A percentile compares a stretch with the other conserved stretches of the same genome.
phyloP scores from a whole-genome alignment of 164 flowering plant genomes.

The Chimonanthus praecox region DNA sequence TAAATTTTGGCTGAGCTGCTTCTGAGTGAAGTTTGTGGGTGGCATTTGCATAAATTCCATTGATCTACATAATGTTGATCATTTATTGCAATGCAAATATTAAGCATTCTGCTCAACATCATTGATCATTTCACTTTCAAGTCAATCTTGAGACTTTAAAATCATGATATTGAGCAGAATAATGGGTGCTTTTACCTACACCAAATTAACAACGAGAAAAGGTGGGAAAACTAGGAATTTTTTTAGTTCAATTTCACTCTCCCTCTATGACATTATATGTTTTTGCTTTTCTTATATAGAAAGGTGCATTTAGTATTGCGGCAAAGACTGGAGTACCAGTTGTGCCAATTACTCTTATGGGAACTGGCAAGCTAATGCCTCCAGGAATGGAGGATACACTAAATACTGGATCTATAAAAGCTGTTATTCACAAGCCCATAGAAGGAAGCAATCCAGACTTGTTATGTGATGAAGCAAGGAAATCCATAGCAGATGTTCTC shows the following conservation, averaged over 20 bases:
- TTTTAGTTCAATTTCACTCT: neutral
- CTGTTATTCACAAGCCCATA: slow-evolving; percentile 70
- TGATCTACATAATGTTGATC: neutral
- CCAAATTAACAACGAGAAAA: neutral
- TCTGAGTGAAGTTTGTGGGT: neutral
- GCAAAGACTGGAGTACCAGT: slow-evolving; percentile 81
- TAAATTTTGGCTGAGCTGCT: neutral
- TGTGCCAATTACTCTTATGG: slow-evolving; percentile 83
- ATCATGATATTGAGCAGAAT: neutral
- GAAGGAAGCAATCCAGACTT: slow-evolving; percentile 54
- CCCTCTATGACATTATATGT: neutral
- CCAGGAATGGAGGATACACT: slow-evolving; percentile 65
- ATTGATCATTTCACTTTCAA: neutral
- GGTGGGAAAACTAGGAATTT: neutral
- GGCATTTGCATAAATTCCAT: no score
- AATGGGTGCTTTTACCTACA: neutral
- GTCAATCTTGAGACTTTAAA: neutral
- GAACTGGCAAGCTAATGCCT: slow-evolving; percentile 95
- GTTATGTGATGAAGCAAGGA: slow-evolving; percentile 59
- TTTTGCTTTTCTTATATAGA: slow-evolving; percentile 38
- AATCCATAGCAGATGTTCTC: slow-evolving; percentile 48
- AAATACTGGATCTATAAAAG: slow-evolving; percentile 64
- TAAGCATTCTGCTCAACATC: neutral
- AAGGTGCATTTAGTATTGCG: slow-evolving; percentile 93
- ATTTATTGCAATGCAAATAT: no score